Evolutionary conservation across 306 rosid genomes (phyloP), one percentile per base, ranked within the genome.

Genomic region (Trichosanthes truncata): DNA sequence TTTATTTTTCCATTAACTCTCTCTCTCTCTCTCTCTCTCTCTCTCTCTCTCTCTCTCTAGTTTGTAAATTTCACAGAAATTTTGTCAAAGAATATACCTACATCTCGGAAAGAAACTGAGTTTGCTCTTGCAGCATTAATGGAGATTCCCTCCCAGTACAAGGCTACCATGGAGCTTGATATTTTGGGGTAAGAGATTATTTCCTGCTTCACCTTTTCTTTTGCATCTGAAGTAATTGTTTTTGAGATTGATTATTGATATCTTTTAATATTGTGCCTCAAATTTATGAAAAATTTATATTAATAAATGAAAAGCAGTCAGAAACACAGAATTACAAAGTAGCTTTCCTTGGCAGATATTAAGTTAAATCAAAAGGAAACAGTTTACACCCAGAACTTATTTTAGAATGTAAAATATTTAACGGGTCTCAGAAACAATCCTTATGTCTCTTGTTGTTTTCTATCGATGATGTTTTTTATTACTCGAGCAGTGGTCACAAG

Each of bases 111-210:
- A 83, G 99, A 96, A 84, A 87, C 99, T 10, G 97, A 93, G 53
- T 96, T 96, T 87, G 99, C 99, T 82, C 93, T 96, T 72, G 78
- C 92, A 35, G 96, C 99, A 17, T 85, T 96, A 89, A 96, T 96
- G 99, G 99, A 96, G 84, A 91, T 96, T 86, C 99, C 99, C 52
- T 80, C 97, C 53, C 99, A 96, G 84, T 96, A 96, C 78, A 93
- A 96, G 81, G 99, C 98, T 62, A 90, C 98, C 6, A 85, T 93
- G 80, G 97, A 93, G 84, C 90, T 86, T 78, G 84, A 81, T 80
- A 38, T 93, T 57, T 83, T 96, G 36, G 98, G 99, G 99, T 93
- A 85, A 78, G 76, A 14, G 60, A 4, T 78, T 6, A 26, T 26
- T 29, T 49, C 1, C 5, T 74, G 11, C 9, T 20, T 74, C 18